A percentile compares a stretch with the other conserved stretches of the same genome.
Conservation (phyloP, 495 filamentous ascomycete genomes). For the Penicillium diatomitis region DNA sequence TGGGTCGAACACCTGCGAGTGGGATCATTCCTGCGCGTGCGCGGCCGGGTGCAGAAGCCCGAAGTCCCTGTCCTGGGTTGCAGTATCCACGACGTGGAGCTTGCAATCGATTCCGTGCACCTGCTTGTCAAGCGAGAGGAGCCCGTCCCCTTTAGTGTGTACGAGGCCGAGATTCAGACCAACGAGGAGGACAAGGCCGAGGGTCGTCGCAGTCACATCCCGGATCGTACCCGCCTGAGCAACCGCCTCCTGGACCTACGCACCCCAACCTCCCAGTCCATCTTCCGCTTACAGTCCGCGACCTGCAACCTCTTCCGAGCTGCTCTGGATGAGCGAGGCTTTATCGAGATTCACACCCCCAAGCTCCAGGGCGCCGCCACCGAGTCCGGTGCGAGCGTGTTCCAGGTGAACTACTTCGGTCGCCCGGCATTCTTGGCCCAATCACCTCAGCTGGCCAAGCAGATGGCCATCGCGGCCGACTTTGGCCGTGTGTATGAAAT, state of each 20-base stretch:
- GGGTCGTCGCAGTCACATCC: conserved; percentile 46
- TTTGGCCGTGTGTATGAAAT: conserved; percentile 83
- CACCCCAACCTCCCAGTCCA: conserved; percentile 75
- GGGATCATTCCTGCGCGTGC: conserved; percentile 57
- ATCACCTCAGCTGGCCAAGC: conserved; percentile 89
- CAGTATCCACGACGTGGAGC: conserved; percentile 48
- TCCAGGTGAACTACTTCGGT: conserved; percentile 78
- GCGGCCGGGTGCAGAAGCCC: conserved; percentile 53
- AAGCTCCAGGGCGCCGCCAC: conserved; percentile 82
- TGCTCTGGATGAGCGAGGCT: conserved; percentile 61
- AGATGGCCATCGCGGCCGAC: conserved; percentile 85
- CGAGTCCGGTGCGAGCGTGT: conserved; percentile 88
- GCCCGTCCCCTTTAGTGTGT: conserved; percentile 52
- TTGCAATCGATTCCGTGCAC: conserved; percentile 40
- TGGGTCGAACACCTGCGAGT: conserved; percentile 62
- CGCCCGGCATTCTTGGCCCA: conserved; percentile 77
- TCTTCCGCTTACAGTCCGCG: conserved; percentile 67
- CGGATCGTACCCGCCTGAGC: conserved; percentile 64
- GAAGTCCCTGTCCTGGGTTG: conserved; percentile 48
- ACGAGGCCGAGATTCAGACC: conserved; percentile 50
- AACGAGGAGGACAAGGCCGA: conserved; percentile 36
- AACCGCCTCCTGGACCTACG: conserved; percentile 86
- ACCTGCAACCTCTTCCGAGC: conserved; percentile 70
- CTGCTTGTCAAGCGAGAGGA: conserved; percentile 48
- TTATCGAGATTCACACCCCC: conserved; percentile 84